Conservation (phyloP, 192 early-diverging fungal genomes). For the Mortierella claussenii region DNA sequence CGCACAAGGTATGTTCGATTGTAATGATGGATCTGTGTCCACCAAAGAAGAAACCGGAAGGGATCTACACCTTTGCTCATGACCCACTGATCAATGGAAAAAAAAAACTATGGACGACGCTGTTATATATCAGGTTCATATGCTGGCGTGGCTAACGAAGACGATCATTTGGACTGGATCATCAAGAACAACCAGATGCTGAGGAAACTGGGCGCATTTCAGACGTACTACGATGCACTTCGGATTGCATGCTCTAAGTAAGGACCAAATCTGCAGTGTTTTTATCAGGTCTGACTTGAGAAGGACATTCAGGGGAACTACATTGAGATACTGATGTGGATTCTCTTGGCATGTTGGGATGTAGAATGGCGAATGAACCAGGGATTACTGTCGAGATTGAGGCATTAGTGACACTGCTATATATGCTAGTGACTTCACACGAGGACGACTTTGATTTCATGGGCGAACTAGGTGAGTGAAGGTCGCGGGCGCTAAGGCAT, state of each 20-base stretch:
- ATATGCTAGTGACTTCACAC: constrained; percentile 69
- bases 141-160: constrained; percentile 32
- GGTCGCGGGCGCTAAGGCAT: too few species aligned
- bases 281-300: too few species aligned
- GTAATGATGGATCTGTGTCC: too few species aligned
- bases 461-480: constrained; percentile 64
- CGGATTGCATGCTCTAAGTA: constrained; percentile 62
- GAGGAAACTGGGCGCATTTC: constrained; percentile 65
- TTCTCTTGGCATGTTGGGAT: too few species aligned
- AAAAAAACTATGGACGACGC: neutral
- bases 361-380: constrained; percentile 36
- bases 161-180: constrained; percentile 67
- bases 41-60: too few species aligned
- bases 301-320: too few species aligned
- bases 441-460: constrained; percentile 58
- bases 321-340: too few species aligned
- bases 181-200: constrained; percentile 67
- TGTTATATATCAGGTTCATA: constrained; percentile 15
- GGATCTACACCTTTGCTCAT: too few species aligned
- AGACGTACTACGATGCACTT: constrained; percentile 65
- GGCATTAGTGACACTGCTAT: constrained; percentile 69
- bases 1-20: constrained; percentile 79
- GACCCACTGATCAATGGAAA: neutral
- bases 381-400: constrained; percentile 49
- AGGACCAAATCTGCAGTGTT: too few species aligned